Percentiles rank a stretch among this genome's conserved stretches.
phyloP scores from a whole-genome alignment of 495 filamentous ascomycete species.

The Darksidea phi region DNA sequence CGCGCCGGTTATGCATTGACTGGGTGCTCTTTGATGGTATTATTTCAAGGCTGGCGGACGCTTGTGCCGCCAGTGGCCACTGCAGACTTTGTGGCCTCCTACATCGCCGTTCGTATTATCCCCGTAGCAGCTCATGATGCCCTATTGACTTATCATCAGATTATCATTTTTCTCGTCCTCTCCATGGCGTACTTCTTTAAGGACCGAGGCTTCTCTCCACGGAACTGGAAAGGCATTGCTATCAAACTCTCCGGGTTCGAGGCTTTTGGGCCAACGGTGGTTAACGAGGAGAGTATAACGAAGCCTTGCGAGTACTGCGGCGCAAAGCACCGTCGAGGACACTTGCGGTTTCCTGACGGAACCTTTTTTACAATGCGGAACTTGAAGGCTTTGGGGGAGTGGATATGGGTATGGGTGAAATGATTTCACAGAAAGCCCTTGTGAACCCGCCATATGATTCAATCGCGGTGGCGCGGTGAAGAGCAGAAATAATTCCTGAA shows the following conservation, averaged over 20 bases:
- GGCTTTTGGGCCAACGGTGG: slow-evolving; percentile 6
- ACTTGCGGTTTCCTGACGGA: slow-evolving; percentile 20
- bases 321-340: slow-evolving; percentile 10
- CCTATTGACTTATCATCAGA: too few relatives aligned
- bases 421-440: too few relatives aligned
- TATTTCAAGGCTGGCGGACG: slow-evolving; percentile 49
- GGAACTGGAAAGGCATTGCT: slow-evolving; percentile 16
- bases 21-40: slow-evolving; percentile 43
- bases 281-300: background rate
- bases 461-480: too few relatives aligned
- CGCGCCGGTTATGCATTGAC: slow-evolving; percentile 47
- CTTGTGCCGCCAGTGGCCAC: slow-evolving; percentile 44
- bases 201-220: slow-evolving; percentile 31
- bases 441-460: too few relatives aligned
- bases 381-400: slow-evolving; percentile 12
- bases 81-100: slow-evolving; percentile 48
- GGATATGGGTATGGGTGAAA: slow-evolving; percentile 22
- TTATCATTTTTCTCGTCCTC: slow-evolving; percentile 34
- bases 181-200: slow-evolving; percentile 33
- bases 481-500: too few relatives aligned
- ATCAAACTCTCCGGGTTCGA: slow-evolving; percentile 7
- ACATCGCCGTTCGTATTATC: too few relatives aligned
- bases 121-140: too few relatives aligned
- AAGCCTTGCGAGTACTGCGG: slow-evolving; percentile 9
- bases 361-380: slow-evolving; percentile 1